These are phyloP conservation scores for Sporothrix pallida DNA, from an alignment of 2,329 filamentous ascomycete genomes.

Conservation along the genomic window DNA sequence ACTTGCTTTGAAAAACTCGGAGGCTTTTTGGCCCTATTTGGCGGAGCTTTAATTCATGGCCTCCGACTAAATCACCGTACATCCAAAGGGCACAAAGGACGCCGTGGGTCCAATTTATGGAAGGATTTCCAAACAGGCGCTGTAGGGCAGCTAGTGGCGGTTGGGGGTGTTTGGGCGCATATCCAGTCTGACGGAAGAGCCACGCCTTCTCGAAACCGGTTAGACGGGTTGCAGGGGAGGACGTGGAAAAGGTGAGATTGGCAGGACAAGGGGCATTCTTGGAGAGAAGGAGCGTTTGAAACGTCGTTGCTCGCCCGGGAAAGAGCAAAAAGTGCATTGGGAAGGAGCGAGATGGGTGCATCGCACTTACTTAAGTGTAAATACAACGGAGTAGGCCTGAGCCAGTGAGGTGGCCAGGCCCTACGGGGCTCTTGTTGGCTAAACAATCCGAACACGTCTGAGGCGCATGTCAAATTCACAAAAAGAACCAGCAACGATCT, in stretches of 20 bases:
- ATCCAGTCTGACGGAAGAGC: not conserved
- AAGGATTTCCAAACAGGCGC: too few species aligned
- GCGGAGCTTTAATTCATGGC: too few species aligned
- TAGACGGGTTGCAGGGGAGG: not conserved
- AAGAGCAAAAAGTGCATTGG: too few species aligned
- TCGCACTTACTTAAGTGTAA: not conserved
- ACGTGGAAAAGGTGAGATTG: not conserved
- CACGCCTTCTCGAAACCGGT: not conserved
- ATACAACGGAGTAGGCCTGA: not conserved
- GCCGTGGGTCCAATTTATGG: too few species aligned
- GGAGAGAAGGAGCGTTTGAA: not conserved
- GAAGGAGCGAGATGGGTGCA: too few species aligned
- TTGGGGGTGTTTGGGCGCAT: not conserved
- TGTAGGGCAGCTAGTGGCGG: not conserved
- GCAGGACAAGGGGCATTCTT: not conserved
- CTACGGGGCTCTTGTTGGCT: not conserved
- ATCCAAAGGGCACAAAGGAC: too few species aligned
- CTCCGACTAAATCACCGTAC: too few species aligned
- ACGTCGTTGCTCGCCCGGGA: not conserved
- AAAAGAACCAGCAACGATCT: not conserved
- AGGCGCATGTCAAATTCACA: not conserved
- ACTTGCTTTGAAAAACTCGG: not conserved
- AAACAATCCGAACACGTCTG: not conserved
- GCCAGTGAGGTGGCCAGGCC: not conserved
- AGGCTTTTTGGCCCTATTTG: not conserved